Conservation (phyloP, 2,329 filamentous ascomycete species). For the Alternaria arbusti region DNA sequence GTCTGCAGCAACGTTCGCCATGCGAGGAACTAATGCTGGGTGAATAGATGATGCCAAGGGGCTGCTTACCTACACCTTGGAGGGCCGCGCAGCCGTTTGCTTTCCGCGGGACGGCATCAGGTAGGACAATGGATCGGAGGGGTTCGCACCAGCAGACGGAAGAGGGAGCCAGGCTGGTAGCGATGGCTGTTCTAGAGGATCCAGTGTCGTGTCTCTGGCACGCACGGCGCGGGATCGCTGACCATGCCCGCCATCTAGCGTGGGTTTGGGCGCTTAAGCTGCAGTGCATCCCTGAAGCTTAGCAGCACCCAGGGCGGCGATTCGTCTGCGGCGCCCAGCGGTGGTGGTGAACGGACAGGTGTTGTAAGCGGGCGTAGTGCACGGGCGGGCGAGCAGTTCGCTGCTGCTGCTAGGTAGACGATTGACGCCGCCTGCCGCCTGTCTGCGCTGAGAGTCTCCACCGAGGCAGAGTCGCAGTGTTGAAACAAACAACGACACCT, state of each 20-base stretch:
- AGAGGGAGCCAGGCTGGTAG: neutral
- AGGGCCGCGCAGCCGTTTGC: neutral
- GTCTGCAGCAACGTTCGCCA: constrained; percentile 16
- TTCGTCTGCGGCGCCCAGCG: constrained; percentile 16
- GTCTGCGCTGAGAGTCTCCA: constrained; percentile 12
- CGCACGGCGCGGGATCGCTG: constrained; percentile 15
- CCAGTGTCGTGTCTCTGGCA: constrained; percentile 22
- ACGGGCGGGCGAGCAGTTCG: constrained; percentile 10
- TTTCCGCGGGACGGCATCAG: neutral
- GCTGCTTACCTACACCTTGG: neutral
- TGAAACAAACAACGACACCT: constrained; percentile 29
- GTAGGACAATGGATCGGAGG: neutral
- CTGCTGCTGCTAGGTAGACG: constrained; percentile 11
- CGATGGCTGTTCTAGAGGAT: constrained; percentile 9
- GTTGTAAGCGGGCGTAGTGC: constrained; percentile 15
- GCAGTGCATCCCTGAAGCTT: constrained; percentile 15
- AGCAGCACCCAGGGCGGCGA: neutral
- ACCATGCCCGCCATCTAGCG: constrained; percentile 10
- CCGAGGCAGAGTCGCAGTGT: constrained; percentile 15
- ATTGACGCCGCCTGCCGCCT: constrained; percentile 14
- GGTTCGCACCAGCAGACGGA: neutral
- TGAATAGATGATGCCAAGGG: constrained; percentile 6
- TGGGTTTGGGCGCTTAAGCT: constrained; percentile 22
- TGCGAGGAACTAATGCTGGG: constrained; percentile 11
- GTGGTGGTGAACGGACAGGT: constrained; percentile 16